Evolutionary conservation across 169 alveolate species (phyloP).

Genomic region (Plasmodium relictum): DNA sequence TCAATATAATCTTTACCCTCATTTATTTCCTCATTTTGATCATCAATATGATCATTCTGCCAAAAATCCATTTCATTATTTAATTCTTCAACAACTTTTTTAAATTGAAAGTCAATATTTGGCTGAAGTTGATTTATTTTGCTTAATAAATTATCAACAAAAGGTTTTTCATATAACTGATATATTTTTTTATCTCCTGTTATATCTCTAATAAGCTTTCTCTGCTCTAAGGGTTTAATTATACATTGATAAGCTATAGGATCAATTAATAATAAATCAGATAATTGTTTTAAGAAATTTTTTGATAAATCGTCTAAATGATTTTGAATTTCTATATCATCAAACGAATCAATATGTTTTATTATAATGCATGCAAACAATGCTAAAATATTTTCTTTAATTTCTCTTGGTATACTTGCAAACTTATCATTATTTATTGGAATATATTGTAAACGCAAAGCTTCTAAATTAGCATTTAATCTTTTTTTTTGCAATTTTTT

Average conservation of each 20-base stretch:
- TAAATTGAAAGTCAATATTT: conserved; percentile 30
- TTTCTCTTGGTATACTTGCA: conserved; percentile 41
- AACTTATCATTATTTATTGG: conserved; percentile 72
- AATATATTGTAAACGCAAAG: conserved; percentile 68
- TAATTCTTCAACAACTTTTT: conserved; percentile 69
- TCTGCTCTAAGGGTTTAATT: conserved; percentile 54
- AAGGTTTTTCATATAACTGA: conserved; percentile 56
- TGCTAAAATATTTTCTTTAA: conserved; percentile 68
- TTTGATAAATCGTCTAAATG: conserved; percentile 53
- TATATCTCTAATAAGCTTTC: conserved; percentile 48
- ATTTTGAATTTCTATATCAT: conserved; percentile 58
- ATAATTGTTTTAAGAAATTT: conserved; percentile 43
- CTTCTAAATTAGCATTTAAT: conserved; percentile 71
- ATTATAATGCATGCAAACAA: conserved; percentile 72
- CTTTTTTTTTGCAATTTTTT: conserved; percentile 43
- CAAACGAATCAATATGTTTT: conserved; percentile 66
- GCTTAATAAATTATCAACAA: conserved; percentile 57
- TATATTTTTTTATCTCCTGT: conserved; percentile 61
- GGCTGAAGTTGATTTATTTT: conserved; percentile 47
- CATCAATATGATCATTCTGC: conserved; percentile 71
- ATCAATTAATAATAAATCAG: conserved; percentile 50
- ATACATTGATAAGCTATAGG: conserved; percentile 67
- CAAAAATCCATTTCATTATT: conserved; percentile 74
- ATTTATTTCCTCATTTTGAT: conserved; percentile 6
- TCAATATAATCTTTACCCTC: background rate